Conservation (phyloP, 306 rosid genomes). For the Malus asiatica region DNA sequence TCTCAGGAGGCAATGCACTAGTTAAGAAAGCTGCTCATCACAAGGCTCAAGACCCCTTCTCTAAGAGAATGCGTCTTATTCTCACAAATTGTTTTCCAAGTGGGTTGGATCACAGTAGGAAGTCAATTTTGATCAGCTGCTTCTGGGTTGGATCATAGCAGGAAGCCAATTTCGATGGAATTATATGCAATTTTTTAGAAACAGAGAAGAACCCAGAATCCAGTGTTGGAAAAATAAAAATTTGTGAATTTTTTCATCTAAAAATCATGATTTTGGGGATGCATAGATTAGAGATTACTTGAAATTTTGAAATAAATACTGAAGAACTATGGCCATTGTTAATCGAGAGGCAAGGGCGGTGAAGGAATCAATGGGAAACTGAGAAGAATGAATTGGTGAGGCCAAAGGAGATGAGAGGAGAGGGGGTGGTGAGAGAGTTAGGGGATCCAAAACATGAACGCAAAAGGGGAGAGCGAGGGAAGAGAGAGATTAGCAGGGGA, state of each 20-base stretch:
- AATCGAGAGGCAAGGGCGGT: background rate
- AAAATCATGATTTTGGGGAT: background rate
- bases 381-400: background rate
- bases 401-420: background rate
- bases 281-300: background rate
- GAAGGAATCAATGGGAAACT: background rate
- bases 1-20: constrained; percentile 84
- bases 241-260: background rate
- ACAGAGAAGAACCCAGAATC: too few relatives aligned
- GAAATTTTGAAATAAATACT: background rate
- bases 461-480: background rate
- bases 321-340: background rate
- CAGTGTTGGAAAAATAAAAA: background rate
- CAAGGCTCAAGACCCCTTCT: constrained; percentile 87
- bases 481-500: background rate
- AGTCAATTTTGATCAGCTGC: constrained; percentile 58
- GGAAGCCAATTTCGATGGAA: background rate
- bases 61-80: constrained; percentile 58
- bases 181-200: background rate
- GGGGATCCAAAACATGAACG: constrained; percentile 11
- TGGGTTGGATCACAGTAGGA: constrained; percentile 52
- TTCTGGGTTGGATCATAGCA: constrained; percentile 28
- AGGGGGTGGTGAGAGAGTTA: background rate
- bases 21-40: constrained; percentile 58
- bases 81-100: constrained; percentile 85